A percentile compares a stretch with the other conserved stretches of the same genome.
These are phyloP conservation scores for Globisporangium parvum DNA, from an alignment of 352 stramenopile genomes.

Conservation along the genomic window DNA sequence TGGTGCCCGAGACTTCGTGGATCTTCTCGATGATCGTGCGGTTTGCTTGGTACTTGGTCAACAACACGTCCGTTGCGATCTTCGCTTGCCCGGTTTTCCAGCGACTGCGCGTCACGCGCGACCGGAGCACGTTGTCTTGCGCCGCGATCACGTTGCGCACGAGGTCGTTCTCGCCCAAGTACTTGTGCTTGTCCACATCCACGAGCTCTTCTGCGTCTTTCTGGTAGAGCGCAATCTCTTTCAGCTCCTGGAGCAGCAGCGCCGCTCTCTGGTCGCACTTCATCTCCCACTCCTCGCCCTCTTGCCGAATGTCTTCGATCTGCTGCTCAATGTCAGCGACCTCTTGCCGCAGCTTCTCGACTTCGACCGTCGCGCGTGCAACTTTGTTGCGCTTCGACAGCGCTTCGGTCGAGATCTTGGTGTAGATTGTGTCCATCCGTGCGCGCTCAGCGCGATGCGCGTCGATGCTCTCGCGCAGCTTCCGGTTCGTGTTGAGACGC, in stretches of 20 bases:
- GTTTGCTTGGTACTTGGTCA: slow-evolving; percentile 81
- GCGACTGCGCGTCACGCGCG: slow-evolving; percentile 44
- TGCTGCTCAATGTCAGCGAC: slow-evolving; percentile 47
- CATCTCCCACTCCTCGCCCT: slow-evolving; percentile 58
- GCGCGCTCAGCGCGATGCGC: slow-evolving; percentile 60
- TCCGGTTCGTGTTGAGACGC: slow-evolving; percentile 59
- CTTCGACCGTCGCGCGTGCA: slow-evolving; percentile 29
- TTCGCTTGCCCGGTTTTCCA: slow-evolving; percentile 72
- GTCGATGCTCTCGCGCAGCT: slow-evolving; percentile 57
- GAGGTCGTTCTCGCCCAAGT: slow-evolving; percentile 64
- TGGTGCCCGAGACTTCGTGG: slow-evolving; percentile 70
- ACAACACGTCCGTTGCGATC: slow-evolving; percentile 46
- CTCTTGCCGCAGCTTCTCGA: slow-evolving; percentile 52
- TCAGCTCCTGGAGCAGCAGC: slow-evolving; percentile 57
- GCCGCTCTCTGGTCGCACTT: slow-evolving; percentile 48
- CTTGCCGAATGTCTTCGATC: slow-evolving; percentile 45
- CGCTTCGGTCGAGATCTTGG: slow-evolving; percentile 59
- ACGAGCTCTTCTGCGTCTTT: slow-evolving; percentile 44
- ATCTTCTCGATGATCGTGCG: slow-evolving; percentile 79
- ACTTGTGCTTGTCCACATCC: slow-evolving; percentile 59
- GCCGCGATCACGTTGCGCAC: slow-evolving; percentile 47
- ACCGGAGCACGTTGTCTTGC: slow-evolving; percentile 47
- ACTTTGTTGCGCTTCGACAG: slow-evolving; percentile 58
- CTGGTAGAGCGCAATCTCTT: slow-evolving; percentile 56
- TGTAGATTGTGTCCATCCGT: slow-evolving; percentile 70